Evolutionary conservation across 1,139 yeast species (phyloP), one percentile per base, ranked within the genome.

Genomic region (Geotrichum carabidarum): DNA sequence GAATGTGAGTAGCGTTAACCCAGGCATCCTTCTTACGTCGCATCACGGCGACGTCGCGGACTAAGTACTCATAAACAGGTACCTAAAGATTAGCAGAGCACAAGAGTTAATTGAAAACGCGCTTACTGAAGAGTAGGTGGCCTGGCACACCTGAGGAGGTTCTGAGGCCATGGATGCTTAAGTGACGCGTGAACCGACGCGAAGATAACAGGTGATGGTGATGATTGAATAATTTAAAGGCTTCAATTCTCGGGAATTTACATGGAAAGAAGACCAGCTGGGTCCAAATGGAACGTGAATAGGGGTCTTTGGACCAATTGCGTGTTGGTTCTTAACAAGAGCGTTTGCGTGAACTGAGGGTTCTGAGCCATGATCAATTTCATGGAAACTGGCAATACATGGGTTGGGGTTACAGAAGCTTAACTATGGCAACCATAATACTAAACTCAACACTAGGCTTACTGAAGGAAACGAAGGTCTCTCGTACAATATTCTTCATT

Each of bases 1-100:
- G 77, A 48, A 93, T 90, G 71, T 93, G 98, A 27, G 99, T 93
- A n/a, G 98, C 98, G 72, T 93, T 93, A 54, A 91, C 95, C 95
- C 97, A 90, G 57, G 89, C 90, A 68, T 93, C 98, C 44, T 78
- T 76, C 62, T 88, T 84, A 58, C 98, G 77, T 69, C 97, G 82
- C 99, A 93, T 93, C 27, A 93, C 89, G 8, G 97, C 91, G 32
- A 90, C 86, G 53, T 86, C 85, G 55, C 86, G 82, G 63, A 85
- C 83, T 40, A 83, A 77, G 63, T 87, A 84, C 74, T 93, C 99
- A 67, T 85, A 87, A 44, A 91, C 98, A 54, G 93, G 93, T 17
- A 90, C 95, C 65, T 67, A 44, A 15, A 14, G 41, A 31, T 36
- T 45, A 36, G n/a, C 2, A 40, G n/a, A 31, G 9, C n/a, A 12